Conservation (phyloP, 768 basidiomycete genomes). For the Psilocybe subaeruginosa region DNA sequence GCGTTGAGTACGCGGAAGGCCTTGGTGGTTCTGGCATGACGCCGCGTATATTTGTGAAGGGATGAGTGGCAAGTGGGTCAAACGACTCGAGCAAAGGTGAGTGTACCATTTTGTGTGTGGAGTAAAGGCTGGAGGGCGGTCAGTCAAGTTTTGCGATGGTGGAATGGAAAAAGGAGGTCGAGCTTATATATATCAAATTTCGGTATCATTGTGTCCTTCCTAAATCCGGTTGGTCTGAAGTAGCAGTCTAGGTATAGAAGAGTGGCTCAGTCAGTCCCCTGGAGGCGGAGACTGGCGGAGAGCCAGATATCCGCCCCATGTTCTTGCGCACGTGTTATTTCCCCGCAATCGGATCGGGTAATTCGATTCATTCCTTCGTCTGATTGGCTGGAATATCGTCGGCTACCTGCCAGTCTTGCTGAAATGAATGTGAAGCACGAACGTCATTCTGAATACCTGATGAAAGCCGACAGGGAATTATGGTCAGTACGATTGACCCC, state of each 20-base stretch:
- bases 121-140: background rate
- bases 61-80: conserved; percentile 60
- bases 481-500: too few relatives aligned
- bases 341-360: conserved; percentile 16
- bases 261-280: too few relatives aligned
- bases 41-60: conserved; percentile 55
- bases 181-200: conserved; percentile 14
- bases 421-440: too few relatives aligned
- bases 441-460: too few relatives aligned
- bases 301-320: background rate
- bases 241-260: background rate
- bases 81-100: conserved; percentile 47
- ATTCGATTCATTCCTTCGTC: background rate
- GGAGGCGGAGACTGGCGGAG: background rate
- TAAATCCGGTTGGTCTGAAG: background rate
- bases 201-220: background rate
- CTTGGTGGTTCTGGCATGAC: conserved; percentile 42
- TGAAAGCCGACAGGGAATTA: too few relatives aligned
- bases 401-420: background rate
- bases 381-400: conserved; percentile 5
- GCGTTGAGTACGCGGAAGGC: conserved; percentile 51
- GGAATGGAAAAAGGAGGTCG: background rate
- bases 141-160: background rate
- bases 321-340: conserved; percentile 19
- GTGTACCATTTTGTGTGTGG: conserved; percentile 27